These are phyloP conservation scores for Leccinum angustisporum DNA, from an alignment of 1,284 basidiomycete species.

Conservation along the genomic window DNA sequence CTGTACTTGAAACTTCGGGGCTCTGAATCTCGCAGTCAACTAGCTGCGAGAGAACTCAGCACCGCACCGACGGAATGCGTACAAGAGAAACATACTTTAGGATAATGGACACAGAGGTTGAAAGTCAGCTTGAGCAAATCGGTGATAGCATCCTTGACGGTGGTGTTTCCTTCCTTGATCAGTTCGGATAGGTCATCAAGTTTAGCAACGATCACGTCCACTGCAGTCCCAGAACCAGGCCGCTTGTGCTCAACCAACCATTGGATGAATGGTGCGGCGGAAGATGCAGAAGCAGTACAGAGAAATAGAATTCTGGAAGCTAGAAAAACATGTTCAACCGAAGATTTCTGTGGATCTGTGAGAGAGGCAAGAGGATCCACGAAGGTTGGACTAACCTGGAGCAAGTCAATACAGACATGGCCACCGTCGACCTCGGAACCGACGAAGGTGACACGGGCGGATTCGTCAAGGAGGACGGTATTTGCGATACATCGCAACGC, in stretches of 20 bases:
- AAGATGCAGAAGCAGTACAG: slow-evolving; percentile 52
- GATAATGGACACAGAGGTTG: slow-evolving; percentile 73
- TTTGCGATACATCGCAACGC: slow-evolving; percentile 77
- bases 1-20: slow-evolving; percentile 25
- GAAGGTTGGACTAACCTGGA: slow-evolving; percentile 51
- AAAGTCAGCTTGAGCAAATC: slow-evolving; percentile 78
- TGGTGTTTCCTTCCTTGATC: slow-evolving; percentile 51
- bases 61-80: neutral
- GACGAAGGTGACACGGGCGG: slow-evolving; percentile 58
- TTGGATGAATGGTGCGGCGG: slow-evolving; percentile 47
- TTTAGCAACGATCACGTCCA: slow-evolving; percentile 60
- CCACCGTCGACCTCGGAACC: slow-evolving; percentile 62
- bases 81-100: slow-evolving; percentile 41
- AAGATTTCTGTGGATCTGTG: slow-evolving; percentile 51
- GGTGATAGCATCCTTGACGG: slow-evolving; percentile 66
- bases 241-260: slow-evolving; percentile 62
- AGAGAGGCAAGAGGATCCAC: slow-evolving; percentile 3
- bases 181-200: slow-evolving; percentile 54
- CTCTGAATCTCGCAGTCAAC: slow-evolving; percentile 48
- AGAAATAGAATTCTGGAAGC: slow-evolving; percentile 76
- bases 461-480: slow-evolving; percentile 65
- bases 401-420: slow-evolving; percentile 50
- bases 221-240: slow-evolving; percentile 45
- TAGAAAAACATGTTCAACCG: slow-evolving; percentile 67
- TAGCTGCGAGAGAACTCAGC: slow-evolving; percentile 32